Conservation (phyloP, 83 land plant species). For the Isoetes engelmannii region DNA sequence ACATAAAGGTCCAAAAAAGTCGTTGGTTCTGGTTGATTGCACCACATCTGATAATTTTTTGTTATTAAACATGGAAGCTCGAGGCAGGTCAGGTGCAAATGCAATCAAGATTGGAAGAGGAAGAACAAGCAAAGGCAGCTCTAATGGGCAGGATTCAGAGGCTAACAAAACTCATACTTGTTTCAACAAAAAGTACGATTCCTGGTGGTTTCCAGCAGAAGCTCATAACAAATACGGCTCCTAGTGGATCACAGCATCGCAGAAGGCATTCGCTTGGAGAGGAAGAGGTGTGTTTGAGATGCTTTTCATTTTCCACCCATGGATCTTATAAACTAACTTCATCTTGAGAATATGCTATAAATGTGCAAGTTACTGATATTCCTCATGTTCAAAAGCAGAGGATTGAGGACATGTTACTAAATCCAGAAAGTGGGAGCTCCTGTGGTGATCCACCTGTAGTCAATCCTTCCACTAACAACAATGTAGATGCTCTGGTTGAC, state of each 20-base stretch:
- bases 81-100: slow-evolving; percentile 93
- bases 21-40: slow-evolving; percentile 9
- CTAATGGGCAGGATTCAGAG: slow-evolving; percentile 80
- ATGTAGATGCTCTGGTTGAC: not conserved
- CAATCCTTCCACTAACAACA: not conserved
- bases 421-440: not conserved
- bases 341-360: not conserved
- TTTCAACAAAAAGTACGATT: slow-evolving; percentile 69
- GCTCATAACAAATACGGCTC: too few relatives aligned
- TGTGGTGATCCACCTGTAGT: too few relatives aligned
- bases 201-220: slow-evolving; percentile 55
- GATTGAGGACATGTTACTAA: not conserved
- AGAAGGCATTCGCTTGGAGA: slow-evolving; percentile 58
- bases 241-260: slow-evolving; percentile 60
- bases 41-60: slow-evolving; percentile 2
- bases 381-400: not conserved
- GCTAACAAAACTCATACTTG: slow-evolving; percentile 75
- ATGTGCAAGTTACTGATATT: not conserved
- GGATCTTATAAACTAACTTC: not conserved
- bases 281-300: slow-evolving; percentile 44
- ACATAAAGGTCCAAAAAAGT: not conserved
- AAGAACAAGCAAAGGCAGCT: slow-evolving; percentile 85
- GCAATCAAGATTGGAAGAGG: slow-evolving; percentile 88
- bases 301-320: too few relatives aligned
- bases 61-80: slow-evolving; percentile 46